A percentile compares a stretch with the other conserved stretches of the same genome.
Evolutionary conservation across 129 eudicot genomes (phyloP).

Genomic region (Chrysanthemum lavandulifolium): DNA sequence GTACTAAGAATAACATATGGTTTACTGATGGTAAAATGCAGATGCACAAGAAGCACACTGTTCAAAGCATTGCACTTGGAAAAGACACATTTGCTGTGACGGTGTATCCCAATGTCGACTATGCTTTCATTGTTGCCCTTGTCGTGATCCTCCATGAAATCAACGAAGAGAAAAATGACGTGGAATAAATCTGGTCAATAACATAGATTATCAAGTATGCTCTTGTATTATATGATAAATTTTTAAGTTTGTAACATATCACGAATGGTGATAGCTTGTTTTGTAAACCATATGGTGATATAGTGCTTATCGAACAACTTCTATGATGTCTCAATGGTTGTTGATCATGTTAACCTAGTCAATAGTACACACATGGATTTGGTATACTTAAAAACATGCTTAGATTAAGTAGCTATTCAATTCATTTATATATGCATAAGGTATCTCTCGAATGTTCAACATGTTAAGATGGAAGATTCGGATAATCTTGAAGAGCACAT

Average conservation of each 20-base stretch:
- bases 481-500: too few relatives aligned
- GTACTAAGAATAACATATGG: background rate
- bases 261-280: background rate
- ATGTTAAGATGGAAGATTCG: too few relatives aligned
- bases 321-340: too few relatives aligned
- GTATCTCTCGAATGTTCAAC: too few relatives aligned
- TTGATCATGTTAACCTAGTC: too few relatives aligned
- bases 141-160: slow-evolving; percentile 48
- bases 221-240: background rate
- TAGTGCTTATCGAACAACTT: too few relatives aligned
- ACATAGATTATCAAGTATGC: too few relatives aligned
- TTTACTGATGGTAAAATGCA: background rate
- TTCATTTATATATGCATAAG: too few relatives aligned
- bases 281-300: background rate
- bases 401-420: too few relatives aligned
- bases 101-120: slow-evolving; percentile 49
- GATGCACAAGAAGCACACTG: slow-evolving; percentile 49
- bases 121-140: slow-evolving; percentile 51
- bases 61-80: slow-evolving; percentile 41
- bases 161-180: slow-evolving; percentile 33
- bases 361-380: too few relatives aligned
- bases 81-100: slow-evolving; percentile 49
- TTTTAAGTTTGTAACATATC: background rate
- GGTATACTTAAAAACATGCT: too few relatives aligned
- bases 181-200: background rate